These are phyloP conservation scores for Bretschneidera sinensis DNA, from an alignment of 345 rosid genomes.

Conservation along the genomic window DNA sequence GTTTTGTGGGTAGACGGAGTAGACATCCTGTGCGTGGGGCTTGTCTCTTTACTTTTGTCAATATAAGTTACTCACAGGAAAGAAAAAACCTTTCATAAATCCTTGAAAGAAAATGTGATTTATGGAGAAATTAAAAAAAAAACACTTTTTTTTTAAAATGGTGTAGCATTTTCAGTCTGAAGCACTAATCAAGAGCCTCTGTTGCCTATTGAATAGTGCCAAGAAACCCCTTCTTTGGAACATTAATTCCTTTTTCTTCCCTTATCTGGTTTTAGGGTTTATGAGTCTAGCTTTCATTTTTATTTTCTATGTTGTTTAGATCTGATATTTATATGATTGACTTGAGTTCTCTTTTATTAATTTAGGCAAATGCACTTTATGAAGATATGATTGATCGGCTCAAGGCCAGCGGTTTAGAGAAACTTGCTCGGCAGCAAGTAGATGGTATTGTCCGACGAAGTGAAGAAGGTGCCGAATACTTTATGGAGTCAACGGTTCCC, in stretches of 20 bases:
- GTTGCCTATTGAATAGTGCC: too few relatives aligned
- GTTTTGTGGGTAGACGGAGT: too few relatives aligned
- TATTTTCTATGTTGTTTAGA: not conserved
- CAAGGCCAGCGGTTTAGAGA: constrained; percentile 84
- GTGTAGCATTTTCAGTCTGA: too few relatives aligned
- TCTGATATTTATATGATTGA: constrained; percentile 3
- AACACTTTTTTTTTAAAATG: too few relatives aligned
- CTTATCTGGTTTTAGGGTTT: not conserved
- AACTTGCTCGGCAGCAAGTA: constrained; percentile 85
- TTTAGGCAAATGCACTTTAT: constrained; percentile 79
- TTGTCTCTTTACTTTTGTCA: too few relatives aligned
- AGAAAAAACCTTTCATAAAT: too few relatives aligned
- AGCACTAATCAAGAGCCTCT: not conserved
- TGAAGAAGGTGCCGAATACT: constrained; percentile 88
- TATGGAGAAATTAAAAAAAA: too few relatives aligned
- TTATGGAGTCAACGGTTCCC: constrained; percentile 68
- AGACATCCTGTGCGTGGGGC: too few relatives aligned
- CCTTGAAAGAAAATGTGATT: too few relatives aligned
- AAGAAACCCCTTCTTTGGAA: not conserved
- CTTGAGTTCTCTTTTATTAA: constrained; percentile 2
- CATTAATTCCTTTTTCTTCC: not conserved
- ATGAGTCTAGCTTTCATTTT: not conserved
- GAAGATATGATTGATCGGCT: constrained; percentile 86
- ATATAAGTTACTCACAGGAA: too few relatives aligned
- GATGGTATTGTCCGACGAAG: constrained; percentile 91